phyloP scores from a whole-genome alignment of 1,284 basidiomycete species.

The Malassezia arunalokei region DNA sequence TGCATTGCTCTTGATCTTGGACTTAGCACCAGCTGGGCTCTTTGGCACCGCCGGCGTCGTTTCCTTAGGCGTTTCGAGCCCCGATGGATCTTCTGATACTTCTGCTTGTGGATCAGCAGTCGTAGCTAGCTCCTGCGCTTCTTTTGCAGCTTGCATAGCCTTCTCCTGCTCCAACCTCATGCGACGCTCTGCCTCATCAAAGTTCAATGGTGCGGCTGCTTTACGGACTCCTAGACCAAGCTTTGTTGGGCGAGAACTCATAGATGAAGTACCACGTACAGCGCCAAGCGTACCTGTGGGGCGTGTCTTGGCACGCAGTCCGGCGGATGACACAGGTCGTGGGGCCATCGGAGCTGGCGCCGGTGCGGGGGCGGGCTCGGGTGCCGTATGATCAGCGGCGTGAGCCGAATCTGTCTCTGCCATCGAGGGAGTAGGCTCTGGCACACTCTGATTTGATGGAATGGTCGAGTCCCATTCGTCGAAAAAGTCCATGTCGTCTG shows the following conservation, averaged over 20 bases:
- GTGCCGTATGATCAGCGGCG: slow-evolving; percentile 8
- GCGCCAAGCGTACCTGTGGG: slow-evolving; percentile 10
- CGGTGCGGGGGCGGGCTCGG: slow-evolving; percentile 4
- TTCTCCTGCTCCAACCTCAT: slow-evolving; percentile 33
- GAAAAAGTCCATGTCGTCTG: slow-evolving; percentile 78
- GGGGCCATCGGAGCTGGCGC: slow-evolving; percentile 15
- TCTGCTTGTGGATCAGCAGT: not conserved
- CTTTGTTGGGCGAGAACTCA: slow-evolving; percentile 25
- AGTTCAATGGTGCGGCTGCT: slow-evolving; percentile 32
- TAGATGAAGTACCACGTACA: slow-evolving; percentile 14
- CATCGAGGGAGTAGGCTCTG: slow-evolving; percentile 36
- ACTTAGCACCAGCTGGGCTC: not conserved
- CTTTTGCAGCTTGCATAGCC: slow-evolving; percentile 11
- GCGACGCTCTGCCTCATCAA: slow-evolving; percentile 40
- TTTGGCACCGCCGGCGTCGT: not conserved
- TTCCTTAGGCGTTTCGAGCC: too few species aligned
- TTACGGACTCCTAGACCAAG: slow-evolving; percentile 39
- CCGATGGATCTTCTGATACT: not conserved
- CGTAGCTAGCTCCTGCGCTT: slow-evolving; percentile 18
- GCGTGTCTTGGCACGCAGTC: slow-evolving; percentile 18
- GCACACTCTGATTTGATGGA: slow-evolving; percentile 20
- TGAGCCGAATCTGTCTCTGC: slow-evolving; percentile 17
- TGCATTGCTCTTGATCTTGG: slow-evolving; percentile 46
- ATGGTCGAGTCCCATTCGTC: slow-evolving; percentile 67
- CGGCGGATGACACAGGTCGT: slow-evolving; percentile 31